Evolutionary conservation across 306 rosid species (phyloP).

Genomic region (Urtica urens): DNA sequence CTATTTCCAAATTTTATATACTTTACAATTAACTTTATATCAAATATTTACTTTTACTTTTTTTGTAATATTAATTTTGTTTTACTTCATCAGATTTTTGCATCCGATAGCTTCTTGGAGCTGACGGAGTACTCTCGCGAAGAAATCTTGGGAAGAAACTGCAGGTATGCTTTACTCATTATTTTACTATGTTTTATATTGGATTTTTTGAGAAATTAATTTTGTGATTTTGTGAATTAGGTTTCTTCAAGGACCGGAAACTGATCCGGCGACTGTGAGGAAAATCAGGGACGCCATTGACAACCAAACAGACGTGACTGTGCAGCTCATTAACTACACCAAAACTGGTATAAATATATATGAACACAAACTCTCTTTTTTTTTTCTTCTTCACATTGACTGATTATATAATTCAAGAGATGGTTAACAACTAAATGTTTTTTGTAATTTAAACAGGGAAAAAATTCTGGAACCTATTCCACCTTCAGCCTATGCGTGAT

Average conservation of each 20-base stretch:
- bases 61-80: not conserved
- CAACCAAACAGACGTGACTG: conserved; percentile 84
- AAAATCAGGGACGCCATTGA: conserved; percentile 87
- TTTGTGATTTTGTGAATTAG: conserved; percentile 30
- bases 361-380: conserved; percentile 3
- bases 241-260: conserved; percentile 96
- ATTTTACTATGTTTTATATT: no score
- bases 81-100: conserved; percentile 65
- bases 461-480: conserved; percentile 95
- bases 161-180: no score
- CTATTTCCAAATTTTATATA: no score
- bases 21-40: no score
- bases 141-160: conserved; percentile 94
- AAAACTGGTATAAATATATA: conserved; percentile 80
- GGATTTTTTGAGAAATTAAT: no score
- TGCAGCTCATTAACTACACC: conserved; percentile 86
- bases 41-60: not conserved
- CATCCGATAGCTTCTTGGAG: conserved; percentile 96
- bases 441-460: conserved; percentile 49
- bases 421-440: not conserved
- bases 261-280: conserved; percentile 79
- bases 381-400: not conserved
- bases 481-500: conserved; percentile 98
- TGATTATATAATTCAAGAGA: not conserved
- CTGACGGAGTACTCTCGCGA: conserved; percentile 93